Evolutionary conservation across 108 stramenopile species (phyloP), one percentile per base, ranked within the genome.

Genomic region (Craspedostauros australis): DNA sequence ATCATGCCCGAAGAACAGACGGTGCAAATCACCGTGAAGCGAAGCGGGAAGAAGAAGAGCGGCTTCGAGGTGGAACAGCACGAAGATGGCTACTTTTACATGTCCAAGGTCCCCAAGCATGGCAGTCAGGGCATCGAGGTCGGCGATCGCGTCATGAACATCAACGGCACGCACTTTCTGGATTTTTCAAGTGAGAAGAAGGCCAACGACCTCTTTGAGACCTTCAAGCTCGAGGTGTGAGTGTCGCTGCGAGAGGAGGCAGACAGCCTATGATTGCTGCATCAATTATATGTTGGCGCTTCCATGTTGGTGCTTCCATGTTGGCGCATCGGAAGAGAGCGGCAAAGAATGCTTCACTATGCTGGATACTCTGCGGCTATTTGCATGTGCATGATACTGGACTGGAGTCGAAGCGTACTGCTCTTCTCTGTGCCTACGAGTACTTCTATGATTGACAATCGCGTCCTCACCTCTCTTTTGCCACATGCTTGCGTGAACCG

Each of bases 21-120:
- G n/a, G n/a, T n/a, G n/a, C n/a, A 54, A 27, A 26, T 54, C 19
- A n/a, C n/a, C n/a, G n/a, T n/a, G n/a, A n/a, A n/a, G n/a, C n/a
- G n/a, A n/a, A n/a, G n/a, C n/a, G 36, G 50, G 43, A 47, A 64
- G 38, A 57, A 64, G 39, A 41, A 70, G 43, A 11, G 52, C 14
- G 40, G 41, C 21, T 68, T 60, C 45, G 59, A 64, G 51, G 46
- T 63, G 18, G 55, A 63, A 49, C 50, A 66, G 29, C 41, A 56
- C 39, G 34, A 39, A 19, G 54, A 58, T 41, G 66, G 62, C 29
- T 54, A 27, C 18, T 66, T 41, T 48, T 67, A 53, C 24, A 62
- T 65, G 39, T 40, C 46, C 28, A 51, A 59, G 44, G 64, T 64
- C 1, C 39, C 60, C 6, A 44, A 39, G 8, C 40, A 47, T 15